Percentiles rank a stretch among this genome's conserved stretches.
Evolutionary conservation across 257 asterid species (phyloP).

Genomic region (Rubia yunnanensis): DNA sequence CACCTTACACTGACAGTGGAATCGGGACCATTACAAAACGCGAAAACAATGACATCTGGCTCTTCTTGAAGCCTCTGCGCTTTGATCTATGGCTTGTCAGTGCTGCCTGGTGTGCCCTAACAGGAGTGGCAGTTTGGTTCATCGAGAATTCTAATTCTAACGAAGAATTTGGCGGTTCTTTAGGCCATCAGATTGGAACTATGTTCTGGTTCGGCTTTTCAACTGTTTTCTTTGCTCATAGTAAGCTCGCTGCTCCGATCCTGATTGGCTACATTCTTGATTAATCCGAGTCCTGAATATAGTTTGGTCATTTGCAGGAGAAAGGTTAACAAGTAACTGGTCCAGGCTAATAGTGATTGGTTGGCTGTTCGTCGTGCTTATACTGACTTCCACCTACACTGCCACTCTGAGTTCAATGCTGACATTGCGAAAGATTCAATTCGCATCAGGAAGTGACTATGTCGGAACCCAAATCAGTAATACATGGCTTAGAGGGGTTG

Average conservation of each 20-base stretch:
- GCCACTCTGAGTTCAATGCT: conserved; percentile 43
- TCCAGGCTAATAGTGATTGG: conserved; percentile 33
- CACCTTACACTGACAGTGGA: conserved; percentile 34
- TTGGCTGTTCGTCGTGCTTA: conserved; percentile 42
- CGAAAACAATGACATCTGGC: conserved; percentile 25
- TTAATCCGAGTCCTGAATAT: no score
- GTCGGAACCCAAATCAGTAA: conserved; percentile 23
- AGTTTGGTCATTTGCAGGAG: conserved; percentile 26
- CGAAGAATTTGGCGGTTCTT: conserved; percentile 34
- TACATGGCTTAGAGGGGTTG: conserved; percentile 11
- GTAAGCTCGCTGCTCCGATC: conserved; percentile 15
- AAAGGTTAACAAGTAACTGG: conserved; percentile 27
- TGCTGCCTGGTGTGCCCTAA: conserved; percentile 21
- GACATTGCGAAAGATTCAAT: conserved; percentile 30
- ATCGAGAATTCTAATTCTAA: conserved; percentile 33
- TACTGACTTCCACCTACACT: conserved; percentile 40
- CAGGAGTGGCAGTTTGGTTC: conserved; percentile 35
- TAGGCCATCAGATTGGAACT: conserved; percentile 27
- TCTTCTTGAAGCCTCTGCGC: conserved; percentile 36
- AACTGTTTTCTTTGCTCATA: conserved; percentile 28
- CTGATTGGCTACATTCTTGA: no score
- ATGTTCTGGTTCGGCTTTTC: conserved; percentile 29
- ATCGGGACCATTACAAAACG: conserved; percentile 24
- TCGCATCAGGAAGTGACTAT: conserved; percentile 17
- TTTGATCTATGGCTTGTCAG: conserved; percentile 26